Evolutionary conservation across 805 yeast species (phyloP).

Genomic region (Candida gorgasii): DNA sequence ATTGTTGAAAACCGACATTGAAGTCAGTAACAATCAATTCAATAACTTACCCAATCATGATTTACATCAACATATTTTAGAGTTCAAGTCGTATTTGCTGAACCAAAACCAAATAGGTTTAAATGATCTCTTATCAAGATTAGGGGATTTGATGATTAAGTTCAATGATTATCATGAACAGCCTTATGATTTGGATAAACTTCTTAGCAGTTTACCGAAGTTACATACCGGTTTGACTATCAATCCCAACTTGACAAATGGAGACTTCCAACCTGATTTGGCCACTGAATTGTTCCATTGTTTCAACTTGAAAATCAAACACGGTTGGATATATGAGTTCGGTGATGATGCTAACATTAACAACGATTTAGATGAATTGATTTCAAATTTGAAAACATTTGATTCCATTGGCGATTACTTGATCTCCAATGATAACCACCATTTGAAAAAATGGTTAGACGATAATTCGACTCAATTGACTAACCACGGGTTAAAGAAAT

Average conservation of each 20-base stretch:
- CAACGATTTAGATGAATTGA: slow-evolving; percentile 4
- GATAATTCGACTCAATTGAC: slow-evolving; percentile 78
- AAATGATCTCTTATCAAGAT: slow-evolving; percentile 11
- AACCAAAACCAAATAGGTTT: slow-evolving; percentile 4
- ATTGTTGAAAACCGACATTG: slow-evolving; percentile 48
- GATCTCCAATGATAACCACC: slow-evolving; percentile 25
- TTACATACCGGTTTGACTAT: slow-evolving; percentile 71
- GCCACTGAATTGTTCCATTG: slow-evolving; percentile 58
- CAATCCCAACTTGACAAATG: slow-evolving; percentile 59
- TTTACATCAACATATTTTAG: slow-evolving; percentile 1
- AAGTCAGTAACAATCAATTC: slow-evolving; percentile 10
- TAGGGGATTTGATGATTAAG: slow-evolving; percentile 15
- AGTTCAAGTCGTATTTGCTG: slow-evolving; percentile 7
- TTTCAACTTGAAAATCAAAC: slow-evolving; percentile 64
- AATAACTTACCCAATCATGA: slow-evolving; percentile 8
- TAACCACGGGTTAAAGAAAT: slow-evolving; percentile 53
- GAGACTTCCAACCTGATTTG: slow-evolving; percentile 51
- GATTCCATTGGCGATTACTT: slow-evolving; percentile 63
- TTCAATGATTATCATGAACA: slow-evolving; percentile 10
- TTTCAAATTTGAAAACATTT: slow-evolving; percentile 21
- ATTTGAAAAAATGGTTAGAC: slow-evolving; percentile 42
- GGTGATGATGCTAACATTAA: background rate
- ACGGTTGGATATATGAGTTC: slow-evolving; percentile 67
- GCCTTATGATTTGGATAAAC: slow-evolving; percentile 24
- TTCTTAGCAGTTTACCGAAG: slow-evolving; percentile 59